A percentile compares a stretch with the other conserved stretches of the same genome.
Conservation (phyloP, 148 eudicot genomes). For the Chenopodium quinoa region DNA sequence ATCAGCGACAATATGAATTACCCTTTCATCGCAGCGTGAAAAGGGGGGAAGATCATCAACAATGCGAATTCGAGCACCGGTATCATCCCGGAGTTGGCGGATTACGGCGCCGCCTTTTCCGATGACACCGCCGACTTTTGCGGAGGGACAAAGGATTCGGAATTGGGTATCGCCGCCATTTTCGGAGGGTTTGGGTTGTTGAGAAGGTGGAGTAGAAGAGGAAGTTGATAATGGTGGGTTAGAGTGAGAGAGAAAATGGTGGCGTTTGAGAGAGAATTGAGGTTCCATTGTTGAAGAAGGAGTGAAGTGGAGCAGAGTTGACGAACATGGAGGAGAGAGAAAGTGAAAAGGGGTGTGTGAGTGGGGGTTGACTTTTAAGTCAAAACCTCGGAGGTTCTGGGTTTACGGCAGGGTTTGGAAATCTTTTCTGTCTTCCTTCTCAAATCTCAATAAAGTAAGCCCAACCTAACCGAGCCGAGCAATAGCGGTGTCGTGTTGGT, state of each 20-base stretch:
- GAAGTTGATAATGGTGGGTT: constrained; percentile 11
- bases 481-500: no score
- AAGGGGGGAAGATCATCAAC: constrained; percentile 31
- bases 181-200: constrained; percentile 2
- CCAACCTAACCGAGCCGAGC: no score
- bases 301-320: constrained; percentile 13
- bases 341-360: not conserved
- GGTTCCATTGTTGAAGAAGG: constrained; percentile 28
- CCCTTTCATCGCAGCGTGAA: constrained; percentile 46
- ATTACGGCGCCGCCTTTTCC: constrained; percentile 53
- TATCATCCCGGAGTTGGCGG: constrained; percentile 47
- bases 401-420: no score
- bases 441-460: no score
- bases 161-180: constrained; percentile 29
- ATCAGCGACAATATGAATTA: constrained; percentile 32
- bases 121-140: constrained; percentile 42
- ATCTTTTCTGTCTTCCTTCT: no score
- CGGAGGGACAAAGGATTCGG: constrained; percentile 50
- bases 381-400: not conserved
- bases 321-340: not conserved
- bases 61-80: constrained; percentile 51
- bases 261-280: constrained; percentile 33
- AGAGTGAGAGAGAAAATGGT: constrained; percentile 18
- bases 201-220: constrained; percentile 17
- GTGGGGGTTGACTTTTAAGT: constrained; percentile 1